Evolutionary conservation across 2,329 filamentous ascomycete species (phyloP).

Genomic region (Cladophialophora immunda): DNA sequence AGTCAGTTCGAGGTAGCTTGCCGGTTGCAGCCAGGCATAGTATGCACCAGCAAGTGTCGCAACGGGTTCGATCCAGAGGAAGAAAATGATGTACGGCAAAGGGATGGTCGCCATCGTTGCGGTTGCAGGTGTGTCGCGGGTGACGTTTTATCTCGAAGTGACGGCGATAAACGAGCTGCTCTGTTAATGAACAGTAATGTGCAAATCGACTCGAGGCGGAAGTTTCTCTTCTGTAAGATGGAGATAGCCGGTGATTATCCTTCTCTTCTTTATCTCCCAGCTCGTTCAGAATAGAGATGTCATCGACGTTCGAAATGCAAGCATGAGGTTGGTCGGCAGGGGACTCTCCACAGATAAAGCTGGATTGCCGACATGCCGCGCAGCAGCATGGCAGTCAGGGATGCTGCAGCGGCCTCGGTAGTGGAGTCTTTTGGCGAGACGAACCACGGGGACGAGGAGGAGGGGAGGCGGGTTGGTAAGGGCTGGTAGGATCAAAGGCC

Average conservation of each 20-base stretch:
- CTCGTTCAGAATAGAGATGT: neutral
- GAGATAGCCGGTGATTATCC: neutral
- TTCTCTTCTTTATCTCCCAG: neutral
- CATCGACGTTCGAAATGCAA: neutral
- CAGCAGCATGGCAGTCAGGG: neutral
- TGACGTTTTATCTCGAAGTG: constrained; percentile 10
- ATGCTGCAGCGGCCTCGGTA: neutral
- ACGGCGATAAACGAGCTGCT: neutral
- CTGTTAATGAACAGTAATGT: neutral
- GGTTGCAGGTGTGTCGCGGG: constrained; percentile 4
- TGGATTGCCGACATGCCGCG: neutral
- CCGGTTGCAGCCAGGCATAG: constrained; percentile 60
- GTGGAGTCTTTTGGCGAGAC: constrained; percentile 3
- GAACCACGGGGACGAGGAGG: neutral
- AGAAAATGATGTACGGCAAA: constrained; percentile 73
- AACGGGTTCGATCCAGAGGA: constrained; percentile 74
- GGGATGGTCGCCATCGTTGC: constrained; percentile 62
- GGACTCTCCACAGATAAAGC: constrained; percentile 7
- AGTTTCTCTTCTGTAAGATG: neutral
- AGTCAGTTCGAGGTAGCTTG: constrained; percentile 71
- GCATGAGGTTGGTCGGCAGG: neutral
- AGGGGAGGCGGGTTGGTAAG: no score
- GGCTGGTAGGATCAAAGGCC: neutral
- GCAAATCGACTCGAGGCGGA: neutral
- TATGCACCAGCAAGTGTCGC: constrained; percentile 63